phyloP scores from a whole-genome alignment of 169 alveolate species.

The Miamiensis avidus region DNA sequence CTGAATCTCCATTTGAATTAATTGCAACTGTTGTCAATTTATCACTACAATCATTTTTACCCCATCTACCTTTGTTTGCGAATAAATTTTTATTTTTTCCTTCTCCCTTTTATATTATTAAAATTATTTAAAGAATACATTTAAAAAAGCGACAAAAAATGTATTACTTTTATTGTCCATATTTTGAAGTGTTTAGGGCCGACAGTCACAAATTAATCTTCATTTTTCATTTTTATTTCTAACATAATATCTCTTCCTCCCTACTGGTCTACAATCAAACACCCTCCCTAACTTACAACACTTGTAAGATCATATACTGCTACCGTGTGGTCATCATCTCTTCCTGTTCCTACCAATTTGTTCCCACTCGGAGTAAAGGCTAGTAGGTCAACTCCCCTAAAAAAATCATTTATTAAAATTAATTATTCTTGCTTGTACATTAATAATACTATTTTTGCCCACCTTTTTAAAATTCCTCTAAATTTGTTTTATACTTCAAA shows the following conservation, averaged over 20 bases:
- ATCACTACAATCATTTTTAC: constrained; percentile 46
- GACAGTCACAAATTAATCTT: constrained; percentile 75
- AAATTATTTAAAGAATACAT: too few species aligned
- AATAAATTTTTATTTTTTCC: constrained; percentile 1
- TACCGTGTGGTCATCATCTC: constrained; percentile 75
- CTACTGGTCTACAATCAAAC: constrained; percentile 34
- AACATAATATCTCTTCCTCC: constrained; percentile 69
- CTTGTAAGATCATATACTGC: constrained; percentile 66
- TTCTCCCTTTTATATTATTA: not conserved
- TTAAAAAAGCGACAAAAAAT: too few species aligned
- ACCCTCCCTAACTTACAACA: not conserved
- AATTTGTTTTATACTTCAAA: not conserved
- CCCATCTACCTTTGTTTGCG: constrained; percentile 65
- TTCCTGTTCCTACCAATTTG: constrained; percentile 68
- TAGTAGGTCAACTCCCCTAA: constrained; percentile 63
- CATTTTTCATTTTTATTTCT: constrained; percentile 64
- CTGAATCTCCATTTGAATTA: constrained; percentile 42
- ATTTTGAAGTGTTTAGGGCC: constrained; percentile 80
- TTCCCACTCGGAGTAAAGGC: constrained; percentile 73
- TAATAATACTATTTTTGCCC: not conserved
- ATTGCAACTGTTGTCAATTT: constrained; percentile 57
- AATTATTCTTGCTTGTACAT: not conserved
- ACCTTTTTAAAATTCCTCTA: not conserved
- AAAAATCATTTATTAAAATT: too few species aligned
- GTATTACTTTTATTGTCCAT: constrained; percentile 50